Evolutionary conservation across 2,329 filamentous ascomycete species (phyloP).

Genomic region (Neospermospora avenae): DNA sequence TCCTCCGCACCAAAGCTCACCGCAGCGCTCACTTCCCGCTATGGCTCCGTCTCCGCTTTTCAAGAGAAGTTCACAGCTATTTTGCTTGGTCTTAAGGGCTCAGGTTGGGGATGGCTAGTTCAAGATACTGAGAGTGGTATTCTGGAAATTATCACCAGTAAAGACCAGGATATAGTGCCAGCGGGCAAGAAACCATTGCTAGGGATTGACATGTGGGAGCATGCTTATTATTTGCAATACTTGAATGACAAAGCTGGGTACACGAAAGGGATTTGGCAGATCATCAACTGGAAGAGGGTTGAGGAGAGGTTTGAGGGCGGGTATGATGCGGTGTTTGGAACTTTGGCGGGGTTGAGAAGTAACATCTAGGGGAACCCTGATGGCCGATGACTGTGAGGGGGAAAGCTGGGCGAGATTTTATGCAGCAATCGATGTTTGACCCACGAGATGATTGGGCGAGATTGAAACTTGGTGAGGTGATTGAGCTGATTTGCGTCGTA

Average conservation of each 20-base stretch:
- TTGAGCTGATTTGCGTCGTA: not conserved
- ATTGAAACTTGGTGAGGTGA: not conserved
- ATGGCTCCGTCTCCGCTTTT: conserved; percentile 67
- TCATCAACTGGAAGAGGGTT: conserved; percentile 73
- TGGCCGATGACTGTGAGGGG: not conserved
- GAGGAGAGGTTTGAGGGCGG: conserved; percentile 57
- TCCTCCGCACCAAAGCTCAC: conserved; percentile 55
- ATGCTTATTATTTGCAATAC: conserved; percentile 87
- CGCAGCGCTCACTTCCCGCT: conserved; percentile 60
- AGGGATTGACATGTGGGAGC: conserved; percentile 90
- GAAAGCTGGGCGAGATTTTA: not conserved
- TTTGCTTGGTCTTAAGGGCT: conserved; percentile 73
- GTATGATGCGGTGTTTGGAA: conserved; percentile 36
- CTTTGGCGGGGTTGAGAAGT: conserved; percentile 21
- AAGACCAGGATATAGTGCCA: conserved; percentile 78
- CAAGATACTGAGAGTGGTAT: conserved; percentile 55
- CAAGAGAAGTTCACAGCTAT: conserved; percentile 61
- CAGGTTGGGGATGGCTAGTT: conserved; percentile 86
- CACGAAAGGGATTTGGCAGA: conserved; percentile 72
- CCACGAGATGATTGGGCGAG: not conserved
- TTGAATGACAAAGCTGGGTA: conserved; percentile 73
- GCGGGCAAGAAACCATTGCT: conserved; percentile 65
- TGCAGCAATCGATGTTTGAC: not conserved
- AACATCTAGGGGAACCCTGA: conserved; percentile 9
- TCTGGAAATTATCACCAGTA: conserved; percentile 73